Conservation (phyloP, 176 grass and related monocot species). For the Ampelocalamus luodianensis region DNA sequence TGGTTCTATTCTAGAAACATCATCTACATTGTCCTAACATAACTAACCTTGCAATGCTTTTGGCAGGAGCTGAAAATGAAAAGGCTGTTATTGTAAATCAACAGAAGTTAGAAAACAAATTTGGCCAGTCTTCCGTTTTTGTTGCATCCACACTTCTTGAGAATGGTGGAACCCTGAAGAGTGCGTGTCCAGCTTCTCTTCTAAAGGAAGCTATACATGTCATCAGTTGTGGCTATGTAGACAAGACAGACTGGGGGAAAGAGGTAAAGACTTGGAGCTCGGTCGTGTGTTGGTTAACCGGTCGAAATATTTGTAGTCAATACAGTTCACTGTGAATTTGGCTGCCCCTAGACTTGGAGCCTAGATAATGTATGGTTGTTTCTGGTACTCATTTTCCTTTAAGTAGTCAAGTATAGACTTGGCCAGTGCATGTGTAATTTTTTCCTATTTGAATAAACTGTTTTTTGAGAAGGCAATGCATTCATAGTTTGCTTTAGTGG, state of each 20-base stretch:
- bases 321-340: no score
- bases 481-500: not conserved
- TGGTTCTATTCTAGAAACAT: not conserved
- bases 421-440: not conserved
- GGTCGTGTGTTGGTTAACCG: not conserved
- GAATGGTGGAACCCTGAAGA: conserved; percentile 64
- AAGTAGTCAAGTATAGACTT: not conserved
- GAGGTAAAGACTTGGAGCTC: conserved; percentile 43
- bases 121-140: conserved; percentile 80
- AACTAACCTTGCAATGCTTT: conserved; percentile 8
- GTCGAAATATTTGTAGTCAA: not conserved
- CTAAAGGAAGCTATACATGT: conserved; percentile 81
- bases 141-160: conserved; percentile 69
- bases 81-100: conserved; percentile 53
- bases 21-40: not conserved
- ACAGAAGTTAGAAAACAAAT: conserved; percentile 79
- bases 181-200: conserved; percentile 61
- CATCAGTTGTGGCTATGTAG: conserved; percentile 73
- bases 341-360: no score
- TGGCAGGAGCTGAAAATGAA: conserved; percentile 58
- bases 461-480: not conserved
- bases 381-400: not conserved
- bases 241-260: conserved; percentile 78
- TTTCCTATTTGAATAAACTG: not conserved
- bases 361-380: not conserved